A percentile compares a stretch with the other conserved stretches of the same genome.
Conservation (phyloP, 139 green algal species). For the Closterium sp. region DNA sequence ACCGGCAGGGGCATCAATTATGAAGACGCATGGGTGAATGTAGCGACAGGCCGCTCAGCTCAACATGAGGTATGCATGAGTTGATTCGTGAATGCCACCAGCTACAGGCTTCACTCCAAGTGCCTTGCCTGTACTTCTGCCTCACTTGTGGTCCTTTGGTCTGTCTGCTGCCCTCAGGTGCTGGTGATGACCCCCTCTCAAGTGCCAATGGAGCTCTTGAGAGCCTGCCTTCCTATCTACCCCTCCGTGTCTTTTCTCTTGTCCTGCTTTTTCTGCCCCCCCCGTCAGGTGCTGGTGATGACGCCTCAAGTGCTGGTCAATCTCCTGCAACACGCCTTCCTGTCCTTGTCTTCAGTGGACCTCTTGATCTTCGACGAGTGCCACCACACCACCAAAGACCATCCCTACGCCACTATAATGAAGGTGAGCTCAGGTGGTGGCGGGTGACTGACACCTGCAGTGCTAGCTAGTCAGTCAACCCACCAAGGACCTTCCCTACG, state of each 20-base stretch:
- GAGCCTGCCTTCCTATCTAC: too few species aligned
- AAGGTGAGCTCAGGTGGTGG: not conserved
- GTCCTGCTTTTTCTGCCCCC: too few species aligned
- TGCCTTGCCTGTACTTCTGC: too few species aligned
- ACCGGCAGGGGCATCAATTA: too few species aligned
- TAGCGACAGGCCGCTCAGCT: too few species aligned
- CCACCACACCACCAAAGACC: slow-evolving; percentile 57
- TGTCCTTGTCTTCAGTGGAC: slow-evolving; percentile 53
- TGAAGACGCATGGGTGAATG: too few species aligned
- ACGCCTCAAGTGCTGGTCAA: slow-evolving; percentile 70
- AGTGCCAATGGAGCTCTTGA: too few species aligned
- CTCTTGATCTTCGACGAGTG: slow-evolving; percentile 67
- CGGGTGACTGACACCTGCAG: not conserved
- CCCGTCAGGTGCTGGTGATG: slow-evolving; percentile 63
- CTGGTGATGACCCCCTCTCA: slow-evolving; percentile 59
- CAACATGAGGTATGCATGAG: too few species aligned
- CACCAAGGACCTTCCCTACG: not conserved
- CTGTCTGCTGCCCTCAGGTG: slow-evolving; percentile 48
- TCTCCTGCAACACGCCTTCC: slow-evolving; percentile 57
- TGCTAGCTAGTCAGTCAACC: not conserved
- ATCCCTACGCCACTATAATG: slow-evolving; percentile 72
- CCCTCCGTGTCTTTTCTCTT: not conserved
- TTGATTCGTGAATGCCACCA: too few species aligned
- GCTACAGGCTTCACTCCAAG: too few species aligned
- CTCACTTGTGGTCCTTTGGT: not conserved